Evolutionary conservation across 768 basidiomycete genomes (phyloP), one percentile per base, ranked within the genome.

Genomic region (Pisolithus orientalis): DNA sequence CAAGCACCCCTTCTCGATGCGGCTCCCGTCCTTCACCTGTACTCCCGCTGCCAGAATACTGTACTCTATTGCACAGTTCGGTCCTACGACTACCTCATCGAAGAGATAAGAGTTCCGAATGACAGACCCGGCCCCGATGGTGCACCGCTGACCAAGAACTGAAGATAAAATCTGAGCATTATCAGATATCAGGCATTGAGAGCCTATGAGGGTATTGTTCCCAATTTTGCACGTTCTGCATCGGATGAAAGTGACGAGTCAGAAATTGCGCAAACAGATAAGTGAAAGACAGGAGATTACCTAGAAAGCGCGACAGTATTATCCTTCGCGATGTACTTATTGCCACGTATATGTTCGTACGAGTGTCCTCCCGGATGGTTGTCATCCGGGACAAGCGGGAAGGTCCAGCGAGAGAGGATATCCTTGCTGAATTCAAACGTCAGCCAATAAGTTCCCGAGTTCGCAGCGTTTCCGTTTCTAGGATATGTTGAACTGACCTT

Each of bases 311-410:
- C 62, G 53, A 96, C 87, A 4, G 87, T 79, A 56, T 81, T 79
- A 56, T 88, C 84, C 58, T 84, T 82, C 17, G 93, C 83, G 55
- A 94, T 79, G 64, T 98, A 99, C 59, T 87, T 85, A 69, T 94
- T 91, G 6, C 92, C 93, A 28, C 87, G 80, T 34, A 86, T 78
- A 62, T 94, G 84, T 63, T 95, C 90, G 65, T 97, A 98, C 37
- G 76, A 64, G 52, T 87, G 83, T 6, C 85, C 85, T 13, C 85
- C 80, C 2, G 92, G 93, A 60, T 94, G 82, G 67, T 94, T 91
- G 65, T 94, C 85, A 65, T 97, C 96, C 8, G 95, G 95, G 5
- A 94, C 93, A 8, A 98, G 74, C 2, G 96, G 96, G 72, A 95
- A 98, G 5, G 91, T 90, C 89, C 93, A 94, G 58, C 96, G 77